Conservation (phyloP, 768 basidiomycete genomes). For the Candolleomyces efflorescens region DNA sequence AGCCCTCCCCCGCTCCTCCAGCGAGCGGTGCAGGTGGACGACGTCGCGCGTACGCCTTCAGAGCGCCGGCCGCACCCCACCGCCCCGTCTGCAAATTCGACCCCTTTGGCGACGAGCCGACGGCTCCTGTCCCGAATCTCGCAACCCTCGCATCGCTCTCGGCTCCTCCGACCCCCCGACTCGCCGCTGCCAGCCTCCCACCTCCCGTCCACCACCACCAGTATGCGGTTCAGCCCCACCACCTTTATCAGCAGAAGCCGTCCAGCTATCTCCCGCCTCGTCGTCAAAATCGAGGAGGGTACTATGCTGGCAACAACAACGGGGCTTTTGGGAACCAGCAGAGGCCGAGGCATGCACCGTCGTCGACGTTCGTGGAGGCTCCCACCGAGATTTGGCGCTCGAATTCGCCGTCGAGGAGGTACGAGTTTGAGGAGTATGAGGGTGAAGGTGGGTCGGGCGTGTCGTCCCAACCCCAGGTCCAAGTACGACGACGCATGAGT, state of each 20-base stretch:
- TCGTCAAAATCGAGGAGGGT: not conserved
- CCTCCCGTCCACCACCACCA: not conserved
- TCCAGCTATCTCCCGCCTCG: not conserved
- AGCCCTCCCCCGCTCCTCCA: not conserved
- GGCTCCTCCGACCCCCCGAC: constrained; percentile 8
- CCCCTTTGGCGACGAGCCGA: constrained; percentile 31
- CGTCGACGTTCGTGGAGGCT: too few relatives aligned
- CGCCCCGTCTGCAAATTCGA: constrained; percentile 28
- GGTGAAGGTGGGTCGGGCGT: not conserved
- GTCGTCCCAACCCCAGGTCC: not conserved
- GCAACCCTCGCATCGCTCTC: constrained; percentile 6
- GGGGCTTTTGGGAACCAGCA: not conserved
- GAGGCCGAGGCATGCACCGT: not conserved
- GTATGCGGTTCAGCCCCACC: not conserved
- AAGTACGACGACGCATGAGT: constrained; percentile 11
- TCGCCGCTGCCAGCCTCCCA: not conserved
- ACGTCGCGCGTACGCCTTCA: not conserved
- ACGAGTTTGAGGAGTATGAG: constrained; percentile 9
- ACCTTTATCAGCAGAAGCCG: not conserved
- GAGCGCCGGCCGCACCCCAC: not conserved
- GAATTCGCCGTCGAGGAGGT: not conserved
- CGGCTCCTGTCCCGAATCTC: constrained; percentile 3
- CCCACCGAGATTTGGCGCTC: constrained; percentile 16
- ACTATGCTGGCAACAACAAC: not conserved
- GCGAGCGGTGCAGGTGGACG: constrained; percentile 2